phyloP scores from a whole-genome alignment of 768 basidiomycete species.

The Cyclocybe aegerita region DNA sequence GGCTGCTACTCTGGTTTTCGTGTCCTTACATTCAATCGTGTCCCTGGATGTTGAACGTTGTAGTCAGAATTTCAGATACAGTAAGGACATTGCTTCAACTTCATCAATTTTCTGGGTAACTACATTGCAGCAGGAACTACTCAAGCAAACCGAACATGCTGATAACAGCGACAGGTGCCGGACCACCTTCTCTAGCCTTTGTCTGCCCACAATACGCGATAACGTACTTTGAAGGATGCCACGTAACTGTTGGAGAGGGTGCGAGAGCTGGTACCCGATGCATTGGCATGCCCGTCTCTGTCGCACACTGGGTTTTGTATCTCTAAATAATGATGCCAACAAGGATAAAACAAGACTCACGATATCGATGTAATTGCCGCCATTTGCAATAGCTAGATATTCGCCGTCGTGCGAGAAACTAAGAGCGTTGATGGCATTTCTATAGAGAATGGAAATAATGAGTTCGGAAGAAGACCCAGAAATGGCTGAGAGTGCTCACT shows the following conservation, averaged over 20 bases:
- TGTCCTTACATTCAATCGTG: no score
- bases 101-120: not conserved
- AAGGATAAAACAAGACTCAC: conserved; percentile 40
- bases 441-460: conserved; percentile 23
- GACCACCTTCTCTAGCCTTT: conserved; percentile 60
- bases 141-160: conserved; percentile 66
- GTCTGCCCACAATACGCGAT: conserved; percentile 83
- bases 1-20: no score
- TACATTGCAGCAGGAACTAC: conserved; percentile 10
- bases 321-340: not conserved
- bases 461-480: not conserved
- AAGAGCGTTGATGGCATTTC: conserved; percentile 68
- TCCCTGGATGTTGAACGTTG: no score
- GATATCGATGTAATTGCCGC: conserved; percentile 75
- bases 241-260: conserved; percentile 72
- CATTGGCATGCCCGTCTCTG: conserved; percentile 71
- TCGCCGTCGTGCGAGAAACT: conserved; percentile 86
- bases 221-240: conserved; percentile 83
- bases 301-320: conserved; percentile 57
- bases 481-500: conserved; percentile 44
- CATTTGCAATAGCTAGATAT: conserved; percentile 74
- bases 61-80: no score
- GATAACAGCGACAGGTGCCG: conserved; percentile 64
- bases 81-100: not conserved
- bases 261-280: conserved; percentile 76